phyloP scores from a whole-genome alignment of 2,329 filamentous ascomycete genomes.

The Malbranchea cinnamomea region DNA sequence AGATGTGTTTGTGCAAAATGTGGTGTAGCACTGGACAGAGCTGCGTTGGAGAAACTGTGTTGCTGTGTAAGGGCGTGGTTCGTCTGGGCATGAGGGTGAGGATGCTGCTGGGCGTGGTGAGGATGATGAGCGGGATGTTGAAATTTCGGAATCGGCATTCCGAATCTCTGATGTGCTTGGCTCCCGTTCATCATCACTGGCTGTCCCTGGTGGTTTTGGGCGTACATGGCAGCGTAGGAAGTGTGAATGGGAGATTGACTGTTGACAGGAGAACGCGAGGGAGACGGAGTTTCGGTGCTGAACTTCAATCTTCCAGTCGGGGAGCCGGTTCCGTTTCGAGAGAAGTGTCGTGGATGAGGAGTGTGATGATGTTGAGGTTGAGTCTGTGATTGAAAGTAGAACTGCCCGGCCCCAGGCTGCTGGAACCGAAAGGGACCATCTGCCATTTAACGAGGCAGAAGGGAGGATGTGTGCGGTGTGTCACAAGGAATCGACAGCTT shows the following conservation, averaged over 20 bases:
- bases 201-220: conserved; percentile 32
- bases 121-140: conserved; percentile 32
- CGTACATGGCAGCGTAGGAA: conserved; percentile 33
- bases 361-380: conserved; percentile 25
- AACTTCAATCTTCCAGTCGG: conserved; percentile 31
- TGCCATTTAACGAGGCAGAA: conserved; percentile 38
- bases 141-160: conserved; percentile 34
- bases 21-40: conserved; percentile 33
- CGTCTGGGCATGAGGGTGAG: conserved; percentile 27
- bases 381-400: conserved; percentile 32
- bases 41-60: conserved; percentile 34
- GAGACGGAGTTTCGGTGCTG: conserved; percentile 32
- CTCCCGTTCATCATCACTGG: conserved; percentile 37
- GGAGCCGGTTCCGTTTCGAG: conserved; percentile 32
- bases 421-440: conserved; percentile 41
- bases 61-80: conserved; percentile 33
- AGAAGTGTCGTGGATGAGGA: conserved; percentile 28
- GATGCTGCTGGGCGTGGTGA: conserved; percentile 27
- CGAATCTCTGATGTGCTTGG: conserved; percentile 33
- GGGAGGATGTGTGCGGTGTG: conserved; percentile 21
- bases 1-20: conserved; percentile 45
- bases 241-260: conserved; percentile 29
- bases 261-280: conserved; percentile 32
- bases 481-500: conserved; percentile 12
- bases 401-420: conserved; percentile 38